Conservation (phyloP, 352 stramenopile species). For the Phytopythium litorale region DNA sequence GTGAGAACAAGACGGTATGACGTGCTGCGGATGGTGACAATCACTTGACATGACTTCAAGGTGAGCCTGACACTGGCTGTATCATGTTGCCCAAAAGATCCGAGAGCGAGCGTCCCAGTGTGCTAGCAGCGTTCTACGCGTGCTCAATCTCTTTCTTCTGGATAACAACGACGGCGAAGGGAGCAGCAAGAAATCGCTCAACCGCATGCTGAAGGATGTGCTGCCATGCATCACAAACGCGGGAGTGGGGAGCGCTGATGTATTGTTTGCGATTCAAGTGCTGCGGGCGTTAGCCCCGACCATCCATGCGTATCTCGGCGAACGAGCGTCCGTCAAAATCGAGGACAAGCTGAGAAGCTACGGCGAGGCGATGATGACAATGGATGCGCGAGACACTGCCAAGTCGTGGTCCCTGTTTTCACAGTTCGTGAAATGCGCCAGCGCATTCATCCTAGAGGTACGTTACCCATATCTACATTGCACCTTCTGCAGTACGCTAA, state of each 20-base stretch:
- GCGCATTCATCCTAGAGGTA: slow-evolving; percentile 53
- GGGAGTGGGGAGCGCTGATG: slow-evolving; percentile 21
- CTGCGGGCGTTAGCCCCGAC: slow-evolving; percentile 41
- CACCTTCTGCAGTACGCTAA: neutral
- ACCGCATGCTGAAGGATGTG: slow-evolving; percentile 72
- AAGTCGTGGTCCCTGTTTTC: slow-evolving; percentile 58
- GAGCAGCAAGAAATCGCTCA: slow-evolving; percentile 55
- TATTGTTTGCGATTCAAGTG: slow-evolving; percentile 56
- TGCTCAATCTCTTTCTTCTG: slow-evolving; percentile 35
- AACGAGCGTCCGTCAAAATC: slow-evolving; percentile 54
- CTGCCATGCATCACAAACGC: slow-evolving; percentile 54
- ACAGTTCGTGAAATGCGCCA: slow-evolving; percentile 54
- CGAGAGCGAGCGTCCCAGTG: slow-evolving; percentile 59
- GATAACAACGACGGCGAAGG: slow-evolving; percentile 30
- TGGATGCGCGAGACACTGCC: slow-evolving; percentile 42
- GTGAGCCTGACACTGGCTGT: neutral
- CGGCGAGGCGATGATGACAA: slow-evolving; percentile 62
- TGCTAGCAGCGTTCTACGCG: slow-evolving; percentile 38
- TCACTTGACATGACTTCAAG: neutral
- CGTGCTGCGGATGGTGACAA: neutral
- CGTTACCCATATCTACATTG: neutral
- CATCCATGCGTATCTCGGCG: slow-evolving; percentile 49
- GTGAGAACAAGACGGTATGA: slow-evolving; percentile 69
- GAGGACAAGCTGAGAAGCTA: slow-evolving; percentile 62
- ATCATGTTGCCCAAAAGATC: slow-evolving; percentile 28